Conservation (phyloP, 441 rosid genomes). For the Adansonia grandidieri region DNA sequence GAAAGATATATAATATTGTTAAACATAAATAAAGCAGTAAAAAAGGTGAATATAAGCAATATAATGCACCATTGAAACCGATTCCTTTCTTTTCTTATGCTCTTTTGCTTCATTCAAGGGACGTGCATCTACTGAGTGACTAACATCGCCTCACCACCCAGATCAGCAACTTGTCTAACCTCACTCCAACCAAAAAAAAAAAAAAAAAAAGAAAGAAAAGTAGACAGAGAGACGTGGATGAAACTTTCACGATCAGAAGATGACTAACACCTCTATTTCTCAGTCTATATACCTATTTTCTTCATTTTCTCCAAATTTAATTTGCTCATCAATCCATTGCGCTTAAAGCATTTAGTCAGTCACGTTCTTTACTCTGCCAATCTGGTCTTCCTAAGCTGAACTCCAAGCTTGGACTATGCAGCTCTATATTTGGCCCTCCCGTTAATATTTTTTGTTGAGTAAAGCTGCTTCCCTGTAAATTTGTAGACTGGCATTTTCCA, state of each 20-base stretch:
- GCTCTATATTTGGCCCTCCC: slow-evolving; percentile 2
- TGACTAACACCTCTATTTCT: not conserved
- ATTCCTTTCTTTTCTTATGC: not conserved
- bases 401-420: slow-evolving; percentile 47
- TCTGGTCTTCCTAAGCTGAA: slow-evolving; percentile 48
- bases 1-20: not conserved
- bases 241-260: not conserved
- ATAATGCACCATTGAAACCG: not conserved
- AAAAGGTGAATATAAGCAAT: not conserved
- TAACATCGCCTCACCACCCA: slow-evolving; percentile 13
- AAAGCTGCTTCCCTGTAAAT: slow-evolving; percentile 36
- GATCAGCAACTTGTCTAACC: slow-evolving; percentile 16
- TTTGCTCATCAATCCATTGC: not conserved
- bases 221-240: not conserved
- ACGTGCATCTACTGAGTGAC: not conserved
- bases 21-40: not conserved
- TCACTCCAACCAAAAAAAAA: not conserved
- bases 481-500: not conserved
- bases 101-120: not conserved
- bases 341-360: slow-evolving; percentile 15
- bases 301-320: not conserved
- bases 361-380: slow-evolving; percentile 37
- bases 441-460: slow-evolving; percentile 15
- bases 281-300: not conserved
- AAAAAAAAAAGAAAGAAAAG: not conserved